phyloP scores from a whole-genome alignment of 192 early-diverging fungal species.

The Mortierella hygrophila region DNA sequence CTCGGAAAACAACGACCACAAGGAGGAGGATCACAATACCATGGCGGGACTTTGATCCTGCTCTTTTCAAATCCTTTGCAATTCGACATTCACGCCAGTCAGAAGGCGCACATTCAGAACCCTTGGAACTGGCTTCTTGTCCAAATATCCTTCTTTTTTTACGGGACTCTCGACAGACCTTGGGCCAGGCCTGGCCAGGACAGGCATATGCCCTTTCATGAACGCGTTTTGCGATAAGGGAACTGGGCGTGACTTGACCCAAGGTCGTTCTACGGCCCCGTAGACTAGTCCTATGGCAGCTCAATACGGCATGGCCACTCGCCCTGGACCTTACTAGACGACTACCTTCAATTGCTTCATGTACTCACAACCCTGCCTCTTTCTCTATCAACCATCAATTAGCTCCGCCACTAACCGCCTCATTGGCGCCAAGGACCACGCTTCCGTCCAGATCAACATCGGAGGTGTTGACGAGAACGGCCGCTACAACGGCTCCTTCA shows the following conservation, averaged over 20 bases:
- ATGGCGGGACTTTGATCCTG: not conserved
- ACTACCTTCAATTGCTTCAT: not conserved
- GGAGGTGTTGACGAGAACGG: slow-evolving; percentile 92
- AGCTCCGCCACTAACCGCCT: slow-evolving; percentile 98
- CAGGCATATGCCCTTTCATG: not conserved
- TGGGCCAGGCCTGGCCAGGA: not conserved
- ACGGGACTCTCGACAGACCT: not conserved
- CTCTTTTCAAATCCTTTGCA: not conserved
- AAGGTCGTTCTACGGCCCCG: not conserved
- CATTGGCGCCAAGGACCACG: slow-evolving; percentile 99
- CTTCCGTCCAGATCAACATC: slow-evolving; percentile 98
- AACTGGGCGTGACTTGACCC: not conserved
- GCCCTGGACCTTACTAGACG: not conserved
- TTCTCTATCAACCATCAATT: slow-evolving; percentile 2
- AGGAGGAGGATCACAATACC: not conserved
- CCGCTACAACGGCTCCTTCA: slow-evolving; percentile 76
- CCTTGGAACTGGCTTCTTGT: not conserved
- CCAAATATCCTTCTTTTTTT: not conserved
- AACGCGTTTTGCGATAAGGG: not conserved
- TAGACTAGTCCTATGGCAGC: not conserved
- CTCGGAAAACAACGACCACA: not conserved
- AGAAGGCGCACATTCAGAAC: not conserved
- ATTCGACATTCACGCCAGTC: not conserved
- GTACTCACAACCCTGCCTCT: not conserved
- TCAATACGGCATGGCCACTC: not conserved